Base-by-base conservation (phyloP, 2,329 filamentous ascomycete species). In the Exophiala alcalophila region DNA sequence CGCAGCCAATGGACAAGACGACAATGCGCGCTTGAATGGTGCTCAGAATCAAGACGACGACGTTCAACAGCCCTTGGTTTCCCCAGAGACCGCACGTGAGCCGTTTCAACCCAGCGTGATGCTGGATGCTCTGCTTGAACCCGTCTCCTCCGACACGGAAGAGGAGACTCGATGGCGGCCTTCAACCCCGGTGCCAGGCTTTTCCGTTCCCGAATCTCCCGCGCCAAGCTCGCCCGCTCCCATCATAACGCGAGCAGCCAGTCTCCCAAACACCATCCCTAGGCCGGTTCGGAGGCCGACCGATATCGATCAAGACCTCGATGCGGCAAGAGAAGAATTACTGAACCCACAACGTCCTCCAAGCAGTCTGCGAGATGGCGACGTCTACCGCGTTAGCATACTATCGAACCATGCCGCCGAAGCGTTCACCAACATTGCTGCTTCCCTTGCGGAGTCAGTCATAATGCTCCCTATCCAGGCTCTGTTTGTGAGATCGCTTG, bases 261-360 rank as follows among this genome's bases (percentile, higher is more conserved):
- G 44, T 23, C 24, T 53, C 18, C 39, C 43, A 9, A 31, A 34
- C 11, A 43, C 42, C 8, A 37, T 35, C 9, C 49, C 37, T 20
- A 29, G 50, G 28, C 50, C 50, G 16, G 40, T 52, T 5, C 48
- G 54, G 12, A 50, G 52, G n/a, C 44, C 47, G 8, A 55, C 52
- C 18, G 50, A 55, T 19, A 36, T 50, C 16, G 47, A 50, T 23
- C 48, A 54, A 30, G 40, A 49, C 8, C 29, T 34, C 24, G 33
- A 28, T 5, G 29, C 49, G 2, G 32, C 31, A 6, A 25, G 43
- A 23, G 29, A 39, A 26, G 38, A 39, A 8, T n/a, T 47, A 19
- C 24, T 39, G 10, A 32, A 32, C 26, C 44, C 12, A 4, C 33
- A 31, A 24, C 18, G 23, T n/a, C 24, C 39, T 4, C 19, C 28